phyloP scores from a whole-genome alignment of 768 basidiomycete genomes.

The Mycena venus region DNA sequence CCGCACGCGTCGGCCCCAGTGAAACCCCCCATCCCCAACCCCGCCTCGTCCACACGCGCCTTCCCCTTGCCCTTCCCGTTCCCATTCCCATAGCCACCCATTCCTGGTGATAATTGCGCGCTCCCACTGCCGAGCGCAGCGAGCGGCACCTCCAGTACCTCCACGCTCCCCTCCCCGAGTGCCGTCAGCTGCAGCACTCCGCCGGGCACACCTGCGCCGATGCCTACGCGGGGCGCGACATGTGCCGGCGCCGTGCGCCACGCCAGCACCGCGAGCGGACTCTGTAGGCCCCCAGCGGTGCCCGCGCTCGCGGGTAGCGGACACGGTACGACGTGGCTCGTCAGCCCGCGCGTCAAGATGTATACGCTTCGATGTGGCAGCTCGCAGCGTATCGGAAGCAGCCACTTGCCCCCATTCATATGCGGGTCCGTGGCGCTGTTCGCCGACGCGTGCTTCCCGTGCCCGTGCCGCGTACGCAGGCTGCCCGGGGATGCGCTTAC shows the following conservation, averaged over 20 bases:
- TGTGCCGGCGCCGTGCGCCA: slow-evolving; percentile 74
- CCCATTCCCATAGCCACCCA: slow-evolving; percentile 3
- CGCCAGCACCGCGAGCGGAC: slow-evolving; percentile 66
- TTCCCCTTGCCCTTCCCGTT: slow-evolving; percentile 61
- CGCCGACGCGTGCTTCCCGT: background rate
- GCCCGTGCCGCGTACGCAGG: slow-evolving; percentile 53
- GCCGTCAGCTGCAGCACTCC: slow-evolving; percentile 78
- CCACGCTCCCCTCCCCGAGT: slow-evolving; percentile 79
- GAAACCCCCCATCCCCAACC: no score
- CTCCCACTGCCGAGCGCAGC: slow-evolving; percentile 51
- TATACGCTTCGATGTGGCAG: slow-evolving; percentile 61
- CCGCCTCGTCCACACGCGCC: slow-evolving; percentile 56
- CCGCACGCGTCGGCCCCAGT: slow-evolving; percentile 56
- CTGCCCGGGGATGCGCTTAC: slow-evolving; percentile 47
- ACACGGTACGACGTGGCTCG: slow-evolving; percentile 75
- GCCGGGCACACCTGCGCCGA: slow-evolving; percentile 41
- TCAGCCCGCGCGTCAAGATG: slow-evolving; percentile 77
- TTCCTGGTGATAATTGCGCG: no score
- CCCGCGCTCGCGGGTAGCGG: slow-evolving; percentile 68
- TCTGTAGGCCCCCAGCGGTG: slow-evolving; percentile 52
- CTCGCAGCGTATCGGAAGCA: slow-evolving; percentile 61
- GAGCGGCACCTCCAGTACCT: slow-evolving; percentile 77
- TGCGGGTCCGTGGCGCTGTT: background rate
- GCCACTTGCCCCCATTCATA: slow-evolving; percentile 58
- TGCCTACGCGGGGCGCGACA: slow-evolving; percentile 60